phyloP scores from a whole-genome alignment of 2,329 filamentous ascomycete genomes.

The Beauveria asiatica region DNA sequence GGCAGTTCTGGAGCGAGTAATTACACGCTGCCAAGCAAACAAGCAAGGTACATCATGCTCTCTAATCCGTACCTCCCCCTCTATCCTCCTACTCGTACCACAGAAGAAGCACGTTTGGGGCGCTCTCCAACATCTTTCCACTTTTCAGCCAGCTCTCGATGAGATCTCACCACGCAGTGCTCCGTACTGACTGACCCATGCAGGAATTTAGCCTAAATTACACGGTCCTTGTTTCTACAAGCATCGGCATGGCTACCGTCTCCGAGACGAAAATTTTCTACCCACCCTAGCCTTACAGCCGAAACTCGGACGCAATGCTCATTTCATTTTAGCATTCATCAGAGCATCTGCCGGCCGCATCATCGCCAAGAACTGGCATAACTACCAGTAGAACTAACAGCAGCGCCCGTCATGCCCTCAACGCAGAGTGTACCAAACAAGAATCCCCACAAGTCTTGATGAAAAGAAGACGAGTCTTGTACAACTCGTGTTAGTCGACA shows the following conservation, averaged over 20 bases:
- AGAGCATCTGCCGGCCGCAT: constrained; percentile 4
- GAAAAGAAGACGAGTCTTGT: not conserved
- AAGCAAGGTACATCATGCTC: constrained; percentile 4
- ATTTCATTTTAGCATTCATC: not conserved
- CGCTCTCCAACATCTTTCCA: constrained; percentile 2
- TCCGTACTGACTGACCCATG: not conserved
- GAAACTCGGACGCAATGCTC: not conserved
- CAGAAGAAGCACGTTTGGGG: constrained; percentile 2
- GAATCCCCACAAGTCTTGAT: not conserved
- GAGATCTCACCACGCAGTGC: not conserved
- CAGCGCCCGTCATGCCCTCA: not conserved
- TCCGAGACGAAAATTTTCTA: not conserved
- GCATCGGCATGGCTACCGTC: not conserved
- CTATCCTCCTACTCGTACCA: not conserved
- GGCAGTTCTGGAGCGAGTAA: not conserved
- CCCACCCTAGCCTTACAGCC: not conserved
- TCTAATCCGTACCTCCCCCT: not conserved
- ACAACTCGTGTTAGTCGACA: not conserved
- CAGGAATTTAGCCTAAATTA: not conserved
- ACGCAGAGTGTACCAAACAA: no score
- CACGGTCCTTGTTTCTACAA: not conserved
- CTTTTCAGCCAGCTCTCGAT: constrained; percentile 5
- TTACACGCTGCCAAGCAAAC: not conserved
- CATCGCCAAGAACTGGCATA: not conserved
- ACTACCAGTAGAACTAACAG: not conserved